phyloP scores from a whole-genome alignment of 179 eudicot genomes.

The Amaranthus tricolor region DNA sequence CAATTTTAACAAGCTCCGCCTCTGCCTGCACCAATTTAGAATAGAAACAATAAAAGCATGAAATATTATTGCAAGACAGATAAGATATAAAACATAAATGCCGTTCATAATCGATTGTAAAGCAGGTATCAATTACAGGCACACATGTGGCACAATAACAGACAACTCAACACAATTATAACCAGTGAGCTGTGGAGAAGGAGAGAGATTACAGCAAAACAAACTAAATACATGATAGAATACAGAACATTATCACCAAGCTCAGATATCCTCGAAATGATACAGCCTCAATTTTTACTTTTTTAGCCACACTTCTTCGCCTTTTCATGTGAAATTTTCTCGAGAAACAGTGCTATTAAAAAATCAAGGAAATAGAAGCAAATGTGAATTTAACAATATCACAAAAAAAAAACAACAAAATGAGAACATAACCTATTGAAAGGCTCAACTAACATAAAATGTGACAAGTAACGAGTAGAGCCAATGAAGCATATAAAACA shows the following conservation, averaged over 20 bases:
- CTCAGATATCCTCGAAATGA: background rate
- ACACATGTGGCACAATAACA: background rate
- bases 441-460: background rate
- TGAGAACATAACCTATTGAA: background rate
- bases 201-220: background rate
- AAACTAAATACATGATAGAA: background rate
- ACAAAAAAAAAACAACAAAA: too few relatives aligned
- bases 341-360: too few relatives aligned
- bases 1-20: conserved; percentile 73
- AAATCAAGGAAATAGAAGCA: background rate
- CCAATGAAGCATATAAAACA: background rate
- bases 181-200: background rate
- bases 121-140: background rate
- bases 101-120: background rate
- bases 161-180: background rate
- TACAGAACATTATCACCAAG: background rate
- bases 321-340: too few relatives aligned
- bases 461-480: background rate
- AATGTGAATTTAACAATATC: background rate
- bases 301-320: too few relatives aligned
- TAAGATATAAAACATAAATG: background rate
- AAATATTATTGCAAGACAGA: background rate
- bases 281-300: too few relatives aligned
- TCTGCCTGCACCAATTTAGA: conserved; percentile 53
- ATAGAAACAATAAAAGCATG: background rate